Percentiles rank a stretch among this genome's conserved stretches.
These are phyloP conservation scores for Microbotryum saponariae DNA, from an alignment of 1,284 basidiomycete genomes.

Conservation along the genomic window DNA sequence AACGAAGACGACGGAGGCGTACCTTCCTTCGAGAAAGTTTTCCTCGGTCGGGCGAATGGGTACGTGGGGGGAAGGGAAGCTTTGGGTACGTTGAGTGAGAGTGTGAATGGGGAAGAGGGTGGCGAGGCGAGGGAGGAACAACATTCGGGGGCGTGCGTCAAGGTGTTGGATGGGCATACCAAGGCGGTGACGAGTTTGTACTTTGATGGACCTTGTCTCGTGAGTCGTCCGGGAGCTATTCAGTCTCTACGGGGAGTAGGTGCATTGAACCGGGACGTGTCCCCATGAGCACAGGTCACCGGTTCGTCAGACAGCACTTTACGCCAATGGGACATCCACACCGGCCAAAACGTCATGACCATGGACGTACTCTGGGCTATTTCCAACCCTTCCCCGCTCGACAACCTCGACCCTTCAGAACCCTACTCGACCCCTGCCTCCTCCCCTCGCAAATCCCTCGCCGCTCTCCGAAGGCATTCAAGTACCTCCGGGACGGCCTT, in stretches of 20 bases:
- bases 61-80: conserved; percentile 12
- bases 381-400: conserved; percentile 59
- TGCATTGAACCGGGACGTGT: too few relatives aligned
- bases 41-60: conserved; percentile 8
- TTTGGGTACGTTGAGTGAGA: conserved; percentile 9
- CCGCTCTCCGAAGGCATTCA: conserved; percentile 16
- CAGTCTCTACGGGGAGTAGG: conserved; percentile 3
- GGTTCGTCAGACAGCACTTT: conserved; percentile 98
- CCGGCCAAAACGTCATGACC: conserved; percentile 94
- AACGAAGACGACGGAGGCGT: not conserved
- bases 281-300: conserved; percentile 57
- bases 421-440: conserved; percentile 10
- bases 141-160: conserved; percentile 52
- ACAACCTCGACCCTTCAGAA: conserved; percentile 16
- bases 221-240: conserved; percentile 42
- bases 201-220: conserved; percentile 89
- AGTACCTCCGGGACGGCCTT: conserved; percentile 57
- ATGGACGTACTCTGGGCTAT: conserved; percentile 99
- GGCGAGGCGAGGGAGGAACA: conserved; percentile 50
- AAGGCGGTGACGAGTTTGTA: conserved; percentile 87
- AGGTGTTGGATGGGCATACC: conserved; percentile 80
- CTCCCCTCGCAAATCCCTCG: conserved; percentile 30
- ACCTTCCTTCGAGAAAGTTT: not conserved
- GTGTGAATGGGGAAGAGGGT: conserved; percentile 6
- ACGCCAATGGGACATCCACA: conserved; percentile 94